Base-by-base conservation (phyloP, 306 rosid species). In the Trifolium repens region DNA sequence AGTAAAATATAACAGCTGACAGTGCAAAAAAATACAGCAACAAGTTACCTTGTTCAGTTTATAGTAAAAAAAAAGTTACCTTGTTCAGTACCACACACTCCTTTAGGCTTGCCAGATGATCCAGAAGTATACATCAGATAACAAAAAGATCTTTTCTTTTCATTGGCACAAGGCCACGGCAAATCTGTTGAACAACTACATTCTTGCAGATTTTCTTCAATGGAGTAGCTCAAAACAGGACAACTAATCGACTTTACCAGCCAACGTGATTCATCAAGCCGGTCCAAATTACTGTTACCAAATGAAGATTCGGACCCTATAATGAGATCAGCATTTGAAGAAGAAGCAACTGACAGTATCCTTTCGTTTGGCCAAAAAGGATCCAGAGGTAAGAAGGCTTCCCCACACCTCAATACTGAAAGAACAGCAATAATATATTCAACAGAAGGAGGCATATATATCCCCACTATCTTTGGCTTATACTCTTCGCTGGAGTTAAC, bases 61-160 rank as follows among this genome's bases (percentile, higher is more conserved):
- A n/a, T n/a, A n/a, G n/a, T n/a, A n/a, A n/a, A n/a, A n/a, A n/a
- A n/a, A n/a, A 66, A 27, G 79, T 55, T 80, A 82, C 98, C 97
- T 82, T 82, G 82, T 68, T 94, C 97, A 0, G 96, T 90, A 44
- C 98, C 97, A 76, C 97, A 90, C 49, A 94, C 90, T 15, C 97
- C 98, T 81, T 91, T 94, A 49, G 94, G 96, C 79, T 86, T 86
- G 72, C 98, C 98, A 8, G 96, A 90, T 43, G 97, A 91, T n/a
- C 97, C 98, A 35, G 98, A 94, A 40, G 98, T 94, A 82, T 86
- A 86, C 97, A 94, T 86, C 69, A 94, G 65, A 73, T 94, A 94
- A 77, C 96, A 90, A 83, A 90, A 94, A 9, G 81, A 62, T 72
- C 92, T 87, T 79, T 77, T 82, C 50, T 79, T 85, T 68, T 73